Evolutionary conservation across 1,139 yeast species (phyloP), one percentile per base, ranked within the genome.

Genomic region (Magnusiomyces tetraspermus): DNA sequence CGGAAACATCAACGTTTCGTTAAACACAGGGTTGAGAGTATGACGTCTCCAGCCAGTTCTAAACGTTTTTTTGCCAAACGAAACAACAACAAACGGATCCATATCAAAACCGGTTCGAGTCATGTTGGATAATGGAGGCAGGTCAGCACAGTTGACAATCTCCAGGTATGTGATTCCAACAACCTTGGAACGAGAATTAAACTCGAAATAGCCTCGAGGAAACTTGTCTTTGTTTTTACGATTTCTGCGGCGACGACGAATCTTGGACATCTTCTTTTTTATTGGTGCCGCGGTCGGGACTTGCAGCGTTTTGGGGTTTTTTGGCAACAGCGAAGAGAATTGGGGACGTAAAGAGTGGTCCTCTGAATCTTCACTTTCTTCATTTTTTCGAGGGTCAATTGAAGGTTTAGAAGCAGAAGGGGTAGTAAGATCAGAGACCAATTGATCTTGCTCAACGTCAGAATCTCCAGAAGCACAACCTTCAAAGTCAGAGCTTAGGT

Each of bases 81-180:
- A 83, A 0, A 87, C 83, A 19, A 90, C 92, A 5, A 90, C 95
- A 69, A 90, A 92, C 0, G 98, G 97, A 63, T 92, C 98, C 95
- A 92, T 87, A 66, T 89, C 96, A 63, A 84, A 92, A 0, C 92
- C 83, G 21, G 89, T 79, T 23, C 90, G 74, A 1, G 83, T 70
- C 56, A 70, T 60, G 46, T 69, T 67, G 41, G 59, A 48, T 48
- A 63, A 55, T 5, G 57, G 78, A 1, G 72, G 73, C 40, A 70
- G 58, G 53, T 67, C 89, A 1, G 78, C 72, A 23, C 90, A 88
- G 1, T 85, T 79, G 2, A 81, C 77, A 24, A 90, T 79, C 59
- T 90, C 95, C 49, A 90, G 65, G 61, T 85, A 86, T 8, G 85
- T 70, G 13, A 90, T 85, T 0, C 97, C 97, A 24, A 73, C 67